Evolutionary conservation across 148 eudicot genomes (phyloP), one percentile per base, ranked within the genome.

Genomic region (Rhododendron vialii): DNA sequence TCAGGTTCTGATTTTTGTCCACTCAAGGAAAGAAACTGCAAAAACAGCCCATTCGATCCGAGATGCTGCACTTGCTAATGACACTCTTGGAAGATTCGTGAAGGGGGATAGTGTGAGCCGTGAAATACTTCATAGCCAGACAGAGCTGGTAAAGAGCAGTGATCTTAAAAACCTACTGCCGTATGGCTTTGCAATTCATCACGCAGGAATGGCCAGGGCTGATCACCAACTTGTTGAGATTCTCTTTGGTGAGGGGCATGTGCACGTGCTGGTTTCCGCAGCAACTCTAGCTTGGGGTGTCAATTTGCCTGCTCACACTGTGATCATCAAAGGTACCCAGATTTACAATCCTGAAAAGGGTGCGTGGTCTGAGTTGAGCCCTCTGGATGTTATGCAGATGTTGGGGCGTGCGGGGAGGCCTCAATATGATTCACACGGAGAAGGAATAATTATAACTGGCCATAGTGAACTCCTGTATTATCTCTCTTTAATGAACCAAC

Each of bases 271-370:
- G 81, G 93, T 93, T 80, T 92, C 93, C 76, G 5, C 95, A 0
- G 93, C 95, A 59, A 93, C 95, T 79, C 92, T 92, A 30, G 94
- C 94, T 80, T 92, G 93, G 95, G 95, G 94, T 87, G 95, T 92
- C 55, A 92, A 92, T 86, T 84, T 93, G 33, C 95, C 94, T 79
- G 95, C 94, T 53, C 94, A 92, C 75, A 92, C 94, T 24, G 95
- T 93, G 59, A 93, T 93, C 82, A 93, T 93, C 50, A 93, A 93
- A 86, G 95, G 95, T 57, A 93, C 95, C 83, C 94, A 93, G 89
- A 92, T 93, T 45, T 93, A 93, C 86, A 88, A 93, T 88, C 94
- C 94, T 12, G 95, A 93, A 71, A 93, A 92, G 84, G 95, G 95
- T 18, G 94, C 92, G 12, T 93, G 95, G 95, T 92, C 94, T 7